phyloP scores from a whole-genome alignment of 1,139 yeast species.

The Casaregolazyma lundiana region DNA sequence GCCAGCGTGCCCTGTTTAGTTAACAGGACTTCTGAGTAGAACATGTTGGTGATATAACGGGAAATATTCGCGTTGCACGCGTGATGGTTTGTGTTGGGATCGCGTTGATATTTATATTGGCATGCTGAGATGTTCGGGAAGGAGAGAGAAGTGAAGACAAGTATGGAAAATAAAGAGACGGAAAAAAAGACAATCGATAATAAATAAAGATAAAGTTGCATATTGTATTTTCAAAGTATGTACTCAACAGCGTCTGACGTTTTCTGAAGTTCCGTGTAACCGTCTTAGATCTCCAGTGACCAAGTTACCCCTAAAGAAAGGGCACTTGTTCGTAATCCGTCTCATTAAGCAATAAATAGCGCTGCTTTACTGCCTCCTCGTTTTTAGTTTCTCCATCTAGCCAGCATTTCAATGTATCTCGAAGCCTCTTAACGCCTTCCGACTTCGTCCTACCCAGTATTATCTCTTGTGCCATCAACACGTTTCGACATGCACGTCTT shows the following conservation, averaged over 20 bases:
- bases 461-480: constrained; percentile 4
- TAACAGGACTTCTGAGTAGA: constrained; percentile 33
- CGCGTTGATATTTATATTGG: too few species aligned
- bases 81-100: too few species aligned
- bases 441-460: not conserved
- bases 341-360: constrained; percentile 1
- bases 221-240: too few species aligned
- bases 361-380: not conserved
- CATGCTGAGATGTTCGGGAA: too few species aligned
- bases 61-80: not conserved
- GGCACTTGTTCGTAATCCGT: not conserved
- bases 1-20: constrained; percentile 80
- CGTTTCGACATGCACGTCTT: constrained; percentile 1
- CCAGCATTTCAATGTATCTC: constrained; percentile 8
- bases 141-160: too few species aligned
- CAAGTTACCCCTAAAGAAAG: not conserved
- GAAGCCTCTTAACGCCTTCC: constrained; percentile 3
- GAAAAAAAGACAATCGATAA: too few species aligned
- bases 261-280: not conserved
- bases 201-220: too few species aligned
- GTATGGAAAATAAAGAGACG: too few species aligned
- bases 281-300: not conserved
- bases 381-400: not conserved
- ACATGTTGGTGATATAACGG: constrained; percentile 13
- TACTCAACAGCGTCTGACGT: too few species aligned